Evolutionary conservation across 2,329 filamentous ascomycete species (phyloP).

Genomic region (Pseudogymnoascus sp.): DNA sequence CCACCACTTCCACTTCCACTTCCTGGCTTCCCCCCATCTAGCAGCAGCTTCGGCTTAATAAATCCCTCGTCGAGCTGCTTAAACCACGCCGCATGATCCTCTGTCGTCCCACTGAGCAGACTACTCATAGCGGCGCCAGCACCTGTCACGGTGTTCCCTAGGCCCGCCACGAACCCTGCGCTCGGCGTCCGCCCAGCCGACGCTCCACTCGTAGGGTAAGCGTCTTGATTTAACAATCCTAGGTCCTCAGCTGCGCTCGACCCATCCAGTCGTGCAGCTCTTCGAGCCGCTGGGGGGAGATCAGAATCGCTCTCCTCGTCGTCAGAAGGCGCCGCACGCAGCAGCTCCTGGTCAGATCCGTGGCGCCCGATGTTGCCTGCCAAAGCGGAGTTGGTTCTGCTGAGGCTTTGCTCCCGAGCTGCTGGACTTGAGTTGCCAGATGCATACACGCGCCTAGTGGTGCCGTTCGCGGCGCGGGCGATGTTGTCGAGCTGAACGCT

Average conservation of each 20-base stretch:
- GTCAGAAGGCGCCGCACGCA: constrained; percentile 38
- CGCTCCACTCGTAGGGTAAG: constrained; percentile 19
- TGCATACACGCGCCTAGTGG: constrained; percentile 28
- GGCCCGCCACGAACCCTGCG: background rate
- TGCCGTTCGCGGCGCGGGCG: constrained; percentile 38
- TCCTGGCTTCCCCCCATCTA: constrained; percentile 52
- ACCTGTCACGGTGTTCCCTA: constrained; percentile 46
- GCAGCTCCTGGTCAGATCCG: constrained; percentile 50
- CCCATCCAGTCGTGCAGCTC: constrained; percentile 21
- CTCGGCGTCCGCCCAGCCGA: constrained; percentile 33
- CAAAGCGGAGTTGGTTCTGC: constrained; percentile 42
- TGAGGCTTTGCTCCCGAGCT: constrained; percentile 38
- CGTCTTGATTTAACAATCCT: background rate
- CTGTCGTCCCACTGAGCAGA: constrained; percentile 66
- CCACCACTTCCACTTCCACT: background rate
- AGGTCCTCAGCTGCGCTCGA: constrained; percentile 31
- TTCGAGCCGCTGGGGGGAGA: constrained; percentile 51
- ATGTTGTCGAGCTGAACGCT: constrained; percentile 48
- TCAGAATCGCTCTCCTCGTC: constrained; percentile 61
- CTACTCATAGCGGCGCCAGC: constrained; percentile 66
- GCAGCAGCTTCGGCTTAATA: constrained; percentile 81
- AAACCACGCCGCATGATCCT: constrained; percentile 86
- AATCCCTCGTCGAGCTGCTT: constrained; percentile 91
- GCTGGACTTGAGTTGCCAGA: constrained; percentile 30
- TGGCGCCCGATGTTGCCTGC: constrained; percentile 31